Evolutionary conservation across 2,329 filamentous ascomycete genomes (phyloP).

Genomic region (Fusarium sp.): DNA sequence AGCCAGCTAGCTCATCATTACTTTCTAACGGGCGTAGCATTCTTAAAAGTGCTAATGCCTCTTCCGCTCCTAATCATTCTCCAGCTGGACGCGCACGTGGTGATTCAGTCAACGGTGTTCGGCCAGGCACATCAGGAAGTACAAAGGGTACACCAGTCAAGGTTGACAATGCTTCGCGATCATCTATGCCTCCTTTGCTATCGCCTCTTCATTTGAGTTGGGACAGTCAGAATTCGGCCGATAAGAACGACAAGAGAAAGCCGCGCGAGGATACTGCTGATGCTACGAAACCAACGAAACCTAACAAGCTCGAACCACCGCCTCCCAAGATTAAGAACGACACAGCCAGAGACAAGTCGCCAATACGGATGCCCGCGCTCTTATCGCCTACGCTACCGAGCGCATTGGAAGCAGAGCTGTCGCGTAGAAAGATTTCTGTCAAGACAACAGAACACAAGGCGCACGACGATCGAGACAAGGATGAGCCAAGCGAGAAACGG

Average conservation of each 20-base stretch:
- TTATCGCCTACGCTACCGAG: conserved; percentile 68
- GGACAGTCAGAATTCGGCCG: conserved; percentile 52
- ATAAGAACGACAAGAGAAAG: conserved; percentile 51
- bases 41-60: conserved; percentile 46
- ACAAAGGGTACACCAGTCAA: conserved; percentile 54
- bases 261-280: conserved; percentile 46
- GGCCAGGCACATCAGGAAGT: conserved; percentile 49
- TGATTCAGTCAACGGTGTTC: conserved; percentile 57
- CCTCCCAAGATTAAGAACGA: conserved; percentile 46
- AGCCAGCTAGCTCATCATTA: conserved; percentile 42
- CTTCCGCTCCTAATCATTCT: conserved; percentile 48
- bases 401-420: conserved; percentile 58
- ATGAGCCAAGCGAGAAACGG: conserved; percentile 33
- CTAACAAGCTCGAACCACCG: conserved; percentile 45
- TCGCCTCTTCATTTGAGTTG: conserved; percentile 63
- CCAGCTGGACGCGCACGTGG: conserved; percentile 54
- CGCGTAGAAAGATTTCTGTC: conserved; percentile 46
- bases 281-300: conserved; percentile 46
- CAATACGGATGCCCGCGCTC: conserved; percentile 58
- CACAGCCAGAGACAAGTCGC: conserved; percentile 54
- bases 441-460: conserved; percentile 33
- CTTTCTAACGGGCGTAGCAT: conserved; percentile 53
- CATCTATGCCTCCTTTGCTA: conserved; percentile 62
- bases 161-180: conserved; percentile 52
- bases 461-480: conserved; percentile 37